A percentile compares a stretch with the other conserved stretches of the same genome.
Evolutionary conservation across 176 grass and related monocot genomes (phyloP).

Genomic region (Ensete ventricosum): DNA sequence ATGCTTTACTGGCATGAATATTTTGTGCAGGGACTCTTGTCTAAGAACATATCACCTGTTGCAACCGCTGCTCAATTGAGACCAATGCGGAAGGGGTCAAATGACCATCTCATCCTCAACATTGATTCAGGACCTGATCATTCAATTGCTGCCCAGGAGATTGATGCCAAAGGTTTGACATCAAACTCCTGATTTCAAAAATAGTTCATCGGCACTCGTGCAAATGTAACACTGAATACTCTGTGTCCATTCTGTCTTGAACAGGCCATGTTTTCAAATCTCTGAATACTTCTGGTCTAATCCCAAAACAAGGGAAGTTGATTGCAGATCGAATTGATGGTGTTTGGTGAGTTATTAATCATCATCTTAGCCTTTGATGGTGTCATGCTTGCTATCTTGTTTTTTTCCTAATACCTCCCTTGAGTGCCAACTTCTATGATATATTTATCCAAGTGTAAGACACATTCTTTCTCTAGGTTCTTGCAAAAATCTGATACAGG

Average conservation of each 20-base stretch:
- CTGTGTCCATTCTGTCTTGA: slow-evolving; percentile 24
- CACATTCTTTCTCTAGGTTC: neutral
- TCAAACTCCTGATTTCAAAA: neutral
- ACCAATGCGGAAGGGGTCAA: slow-evolving; percentile 72
- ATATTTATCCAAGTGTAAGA: neutral
- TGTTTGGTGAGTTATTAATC: slow-evolving; percentile 54
- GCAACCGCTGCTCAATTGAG: slow-evolving; percentile 70
- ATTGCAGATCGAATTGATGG: slow-evolving; percentile 85
- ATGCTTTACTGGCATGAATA: slow-evolving; percentile 9
- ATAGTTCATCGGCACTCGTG: neutral
- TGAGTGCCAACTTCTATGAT: neutral
- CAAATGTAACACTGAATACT: neutral
- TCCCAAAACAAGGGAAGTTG: slow-evolving; percentile 83
- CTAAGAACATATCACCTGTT: slow-evolving; percentile 51
- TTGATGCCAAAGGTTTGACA: slow-evolving; percentile 71
- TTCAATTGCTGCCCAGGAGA: slow-evolving; percentile 59
- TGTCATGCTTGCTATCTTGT: neutral
- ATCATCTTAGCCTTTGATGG: slow-evolving; percentile 8
- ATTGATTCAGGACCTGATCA: slow-evolving; percentile 63
- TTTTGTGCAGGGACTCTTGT: slow-evolving; percentile 48
- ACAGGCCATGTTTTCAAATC: slow-evolving; percentile 89
- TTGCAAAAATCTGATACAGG: neutral
- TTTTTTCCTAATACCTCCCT: neutral
- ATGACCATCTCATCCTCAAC: slow-evolving; percentile 86
- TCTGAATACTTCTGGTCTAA: slow-evolving; percentile 68